Evolutionary conservation across 2,329 filamentous ascomycete genomes (phyloP).

Genomic region (Aspergillus felis): DNA sequence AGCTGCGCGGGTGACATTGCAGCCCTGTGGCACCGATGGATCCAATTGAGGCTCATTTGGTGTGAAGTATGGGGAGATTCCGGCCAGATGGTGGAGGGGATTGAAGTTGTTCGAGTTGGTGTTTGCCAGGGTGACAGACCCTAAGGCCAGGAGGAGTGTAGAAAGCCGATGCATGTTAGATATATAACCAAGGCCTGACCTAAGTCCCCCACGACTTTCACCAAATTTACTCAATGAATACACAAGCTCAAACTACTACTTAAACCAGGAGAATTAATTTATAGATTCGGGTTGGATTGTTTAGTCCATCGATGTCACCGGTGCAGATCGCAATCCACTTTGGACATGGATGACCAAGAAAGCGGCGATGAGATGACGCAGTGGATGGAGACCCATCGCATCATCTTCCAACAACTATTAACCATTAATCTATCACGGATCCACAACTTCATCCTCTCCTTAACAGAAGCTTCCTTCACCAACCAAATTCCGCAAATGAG

Average conservation of each 20-base stretch:
- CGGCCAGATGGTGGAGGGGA: constrained; percentile 52
- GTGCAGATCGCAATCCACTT: neutral
- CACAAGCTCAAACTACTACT: too few relatives aligned
- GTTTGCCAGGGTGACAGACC: neutral
- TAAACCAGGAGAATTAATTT: neutral
- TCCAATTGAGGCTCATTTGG: constrained; percentile 47
- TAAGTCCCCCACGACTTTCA: neutral
- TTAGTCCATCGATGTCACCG: neutral
- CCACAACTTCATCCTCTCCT: too few relatives aligned
- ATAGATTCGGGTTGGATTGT: neutral
- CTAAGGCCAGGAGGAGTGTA: neutral
- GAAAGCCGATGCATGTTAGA: neutral
- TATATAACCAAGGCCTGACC: neutral
- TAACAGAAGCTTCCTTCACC: too few relatives aligned
- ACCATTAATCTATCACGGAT: neutral
- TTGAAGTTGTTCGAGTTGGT: constrained; percentile 39
- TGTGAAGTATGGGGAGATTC: constrained; percentile 58
- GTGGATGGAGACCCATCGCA: neutral
- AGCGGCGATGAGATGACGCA: neutral
- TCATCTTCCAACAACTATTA: neutral
- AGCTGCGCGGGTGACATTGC: constrained; percentile 49
- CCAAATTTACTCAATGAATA: neutral
- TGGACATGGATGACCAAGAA: neutral
- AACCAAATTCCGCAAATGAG: too few relatives aligned
- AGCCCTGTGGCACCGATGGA: constrained; percentile 47